Base-by-base conservation (phyloP, 306 rosid genomes). In the Lathyrus aphaca region DNA sequence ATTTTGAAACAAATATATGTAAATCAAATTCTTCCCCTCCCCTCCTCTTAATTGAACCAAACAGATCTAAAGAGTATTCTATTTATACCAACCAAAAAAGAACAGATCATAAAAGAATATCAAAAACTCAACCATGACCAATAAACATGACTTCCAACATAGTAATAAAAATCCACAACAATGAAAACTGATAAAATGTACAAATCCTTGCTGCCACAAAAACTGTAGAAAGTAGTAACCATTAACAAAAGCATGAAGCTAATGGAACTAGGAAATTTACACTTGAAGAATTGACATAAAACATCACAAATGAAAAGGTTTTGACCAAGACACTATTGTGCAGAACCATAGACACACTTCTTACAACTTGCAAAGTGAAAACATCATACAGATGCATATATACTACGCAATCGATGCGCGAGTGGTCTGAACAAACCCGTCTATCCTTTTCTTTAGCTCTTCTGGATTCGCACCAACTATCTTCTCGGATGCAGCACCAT, bases 401-500 rank as follows among this genome's bases (percentile, higher is more conserved):
- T 64, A 82, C 84, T 90, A 90, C 1, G 84, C 85, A 61, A 75
- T 61, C 27, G 70, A 58, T 18, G 49, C 82, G 49, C 76, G 79
- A 78, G 29, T 23, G 76, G 95, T 78, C 66, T 80, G 85, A 69
- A 75, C 82, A 74, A 80, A 68, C n/a, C 69, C 80, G 7, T 87
- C 85, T 13, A 94, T 73, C 91, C 82, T 84, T 83, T 87, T 94
- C 96, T 81, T 88, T 57, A 91, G 71, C 95, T 88, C 99, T 53
- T 94, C 97, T 3, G 97, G 92, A 80, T 94, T 88, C 38, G 99
- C 99, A 86, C 97, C 99, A 68, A 94, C 87, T 13, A 91, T 37
- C 81, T 83, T 94, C 44, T 87, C 96, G 27, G 68, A 51, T 13
- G 64, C 68, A 75, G 43, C 71, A 62, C 95, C 92, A 14, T 79